These are phyloP conservation scores for Ormosia emarginata DNA, from an alignment of 306 rosid genomes.

Conservation along the genomic window DNA sequence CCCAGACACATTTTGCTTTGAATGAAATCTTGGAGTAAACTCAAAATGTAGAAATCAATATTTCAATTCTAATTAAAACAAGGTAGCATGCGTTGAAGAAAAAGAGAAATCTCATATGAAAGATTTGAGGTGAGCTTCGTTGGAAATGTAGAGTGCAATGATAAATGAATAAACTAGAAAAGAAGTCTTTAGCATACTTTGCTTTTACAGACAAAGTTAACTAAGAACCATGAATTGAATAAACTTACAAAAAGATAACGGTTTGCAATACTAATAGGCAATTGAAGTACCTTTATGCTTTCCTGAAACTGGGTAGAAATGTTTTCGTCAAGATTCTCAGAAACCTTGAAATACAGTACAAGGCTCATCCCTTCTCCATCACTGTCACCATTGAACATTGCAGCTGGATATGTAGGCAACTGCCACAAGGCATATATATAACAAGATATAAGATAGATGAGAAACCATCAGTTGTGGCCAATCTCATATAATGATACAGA, in stretches of 20 bases:
- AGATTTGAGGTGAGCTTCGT: neutral
- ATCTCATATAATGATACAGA: neutral
- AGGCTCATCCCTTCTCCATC: constrained; percentile 96
- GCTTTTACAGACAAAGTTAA: neutral
- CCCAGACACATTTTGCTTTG: neutral
- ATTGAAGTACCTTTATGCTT: constrained; percentile 55
- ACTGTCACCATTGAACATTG: constrained; percentile 81
- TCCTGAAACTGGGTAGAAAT: constrained; percentile 77
- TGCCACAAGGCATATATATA: constrained; percentile 32
- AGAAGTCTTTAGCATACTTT: neutral
- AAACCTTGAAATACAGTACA: constrained; percentile 70
- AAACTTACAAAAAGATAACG: neutral
- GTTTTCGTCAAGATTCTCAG: constrained; percentile 60
- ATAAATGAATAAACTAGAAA: neutral
- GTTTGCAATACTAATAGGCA: neutral
- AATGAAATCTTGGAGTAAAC: neutral
- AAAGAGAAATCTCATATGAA: neutral
- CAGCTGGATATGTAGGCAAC: constrained; percentile 95
- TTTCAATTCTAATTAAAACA: neutral
- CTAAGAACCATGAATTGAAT: neutral
- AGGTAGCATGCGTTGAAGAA: neutral
- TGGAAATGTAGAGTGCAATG: neutral
- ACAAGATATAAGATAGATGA: constrained; percentile 1
- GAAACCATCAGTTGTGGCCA: constrained; percentile 15
- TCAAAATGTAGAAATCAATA: neutral